These are phyloP conservation scores for Penstemon newberryi DNA, from an alignment of 257 asterid species.

Conservation along the genomic window DNA sequence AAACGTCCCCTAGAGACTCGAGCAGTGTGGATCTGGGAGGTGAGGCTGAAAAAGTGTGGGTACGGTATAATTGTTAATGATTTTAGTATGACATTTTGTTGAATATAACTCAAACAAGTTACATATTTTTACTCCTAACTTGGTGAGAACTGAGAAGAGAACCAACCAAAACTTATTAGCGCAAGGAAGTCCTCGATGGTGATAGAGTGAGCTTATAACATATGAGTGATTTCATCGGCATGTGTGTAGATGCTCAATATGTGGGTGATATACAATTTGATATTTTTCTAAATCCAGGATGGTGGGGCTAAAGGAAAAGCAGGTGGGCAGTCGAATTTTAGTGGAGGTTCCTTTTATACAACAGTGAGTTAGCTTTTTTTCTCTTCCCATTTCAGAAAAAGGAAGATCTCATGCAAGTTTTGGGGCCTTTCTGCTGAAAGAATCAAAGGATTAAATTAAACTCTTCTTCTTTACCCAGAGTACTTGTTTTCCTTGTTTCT, in stretches of 20 bases:
- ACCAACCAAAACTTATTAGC: not conserved
- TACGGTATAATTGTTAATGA: too few species aligned
- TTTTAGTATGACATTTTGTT: too few species aligned
- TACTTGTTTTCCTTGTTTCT: not conserved
- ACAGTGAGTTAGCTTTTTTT: slow-evolving; percentile 50
- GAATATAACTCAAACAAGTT: too few species aligned
- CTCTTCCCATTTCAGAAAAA: slow-evolving; percentile 26
- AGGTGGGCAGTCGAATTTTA: slow-evolving; percentile 51
- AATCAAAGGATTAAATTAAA: not conserved
- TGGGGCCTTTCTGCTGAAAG: slow-evolving; percentile 12
- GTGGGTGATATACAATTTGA: not conserved
- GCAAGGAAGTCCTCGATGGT: not conserved
- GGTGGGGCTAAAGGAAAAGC: slow-evolving; percentile 56
- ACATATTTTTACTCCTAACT: not conserved
- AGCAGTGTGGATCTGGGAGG: too few species aligned
- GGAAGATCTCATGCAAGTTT: not conserved
- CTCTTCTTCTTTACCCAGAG: slow-evolving; percentile 1
- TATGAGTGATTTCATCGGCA: slow-evolving; percentile 8
- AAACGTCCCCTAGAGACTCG: too few species aligned
- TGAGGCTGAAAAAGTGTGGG: too few species aligned
- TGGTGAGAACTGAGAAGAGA: slow-evolving; percentile 9
- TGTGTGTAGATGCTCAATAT: not conserved
- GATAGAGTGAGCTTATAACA: not conserved
- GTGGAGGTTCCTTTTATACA: slow-evolving; percentile 73
- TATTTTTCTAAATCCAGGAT: slow-evolving; percentile 41